phyloP scores from a whole-genome alignment of 1,284 basidiomycete species.

The Anthracocystis walkeri region DNA sequence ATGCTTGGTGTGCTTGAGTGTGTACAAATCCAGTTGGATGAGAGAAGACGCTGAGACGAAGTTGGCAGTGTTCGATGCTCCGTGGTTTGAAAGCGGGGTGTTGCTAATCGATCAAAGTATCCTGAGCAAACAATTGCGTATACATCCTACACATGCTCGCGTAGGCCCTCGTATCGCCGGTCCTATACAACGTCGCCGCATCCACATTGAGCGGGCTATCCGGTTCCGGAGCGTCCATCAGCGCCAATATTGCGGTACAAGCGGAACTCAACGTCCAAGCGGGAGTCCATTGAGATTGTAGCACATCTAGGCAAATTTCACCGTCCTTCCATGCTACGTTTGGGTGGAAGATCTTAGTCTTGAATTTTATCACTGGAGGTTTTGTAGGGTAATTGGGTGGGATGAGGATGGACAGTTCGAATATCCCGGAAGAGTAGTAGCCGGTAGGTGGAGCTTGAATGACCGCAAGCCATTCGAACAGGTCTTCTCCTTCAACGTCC shows the following conservation, averaged over 20 bases:
- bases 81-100: background rate
- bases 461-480: slow-evolving; percentile 63
- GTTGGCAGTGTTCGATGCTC: background rate
- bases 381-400: slow-evolving; percentile 63
- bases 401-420: slow-evolving; percentile 54
- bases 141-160: slow-evolving; percentile 56
- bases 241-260: slow-evolving; percentile 64
- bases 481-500: slow-evolving; percentile 57
- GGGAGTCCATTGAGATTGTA: slow-evolving; percentile 67
- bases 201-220: slow-evolving; percentile 69
- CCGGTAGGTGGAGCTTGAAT: slow-evolving; percentile 47
- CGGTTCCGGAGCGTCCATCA: slow-evolving; percentile 68
- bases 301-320: slow-evolving; percentile 69
- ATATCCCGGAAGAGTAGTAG: slow-evolving; percentile 49
- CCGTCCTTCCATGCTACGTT: slow-evolving; percentile 66
- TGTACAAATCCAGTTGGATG: slow-evolving; percentile 27
- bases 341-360: slow-evolving; percentile 65
- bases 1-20: slow-evolving; percentile 6
- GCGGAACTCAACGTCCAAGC: slow-evolving; percentile 68
- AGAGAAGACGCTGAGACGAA: background rate
- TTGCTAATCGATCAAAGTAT: background rate
- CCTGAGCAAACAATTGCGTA: slow-evolving; percentile 37
- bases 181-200: slow-evolving; percentile 61
- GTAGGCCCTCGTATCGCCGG: slow-evolving; percentile 53
- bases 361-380: slow-evolving; percentile 63